Percentiles rank a stretch among this genome's conserved stretches.
These are phyloP conservation scores for Hypoxylon perforatum DNA, from an alignment of 495 filamentous ascomycete species.

Conservation along the genomic window DNA sequence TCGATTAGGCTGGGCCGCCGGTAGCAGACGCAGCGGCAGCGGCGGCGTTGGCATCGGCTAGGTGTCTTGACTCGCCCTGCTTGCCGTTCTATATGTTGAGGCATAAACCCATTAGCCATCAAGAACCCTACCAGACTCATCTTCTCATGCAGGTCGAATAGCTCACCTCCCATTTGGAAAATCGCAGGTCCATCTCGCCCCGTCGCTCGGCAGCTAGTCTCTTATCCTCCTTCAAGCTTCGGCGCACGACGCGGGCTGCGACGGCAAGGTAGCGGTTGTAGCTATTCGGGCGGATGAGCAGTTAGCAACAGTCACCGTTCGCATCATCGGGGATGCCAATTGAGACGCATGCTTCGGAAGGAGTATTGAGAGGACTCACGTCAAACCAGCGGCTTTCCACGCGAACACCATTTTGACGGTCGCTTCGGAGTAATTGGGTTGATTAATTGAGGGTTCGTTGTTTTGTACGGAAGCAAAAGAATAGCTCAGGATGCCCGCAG, in stretches of 20 bases:
- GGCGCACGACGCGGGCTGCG: constrained; percentile 81
- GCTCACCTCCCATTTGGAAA: constrained; percentile 97
- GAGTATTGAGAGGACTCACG: constrained; percentile 67
- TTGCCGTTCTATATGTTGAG: constrained; percentile 82
- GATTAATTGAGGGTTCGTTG: constrained; percentile 34
- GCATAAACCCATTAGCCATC: constrained; percentile 42
- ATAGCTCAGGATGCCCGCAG: constrained; percentile 19
- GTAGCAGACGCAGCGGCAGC: constrained; percentile 63
- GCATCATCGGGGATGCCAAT: constrained; percentile 18
- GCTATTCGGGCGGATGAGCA: constrained; percentile 55
- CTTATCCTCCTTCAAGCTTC: constrained; percentile 93
- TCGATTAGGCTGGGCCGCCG: constrained; percentile 37
- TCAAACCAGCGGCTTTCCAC: constrained; percentile 98
- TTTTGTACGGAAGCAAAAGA: constrained; percentile 42
- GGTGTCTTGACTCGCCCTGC: constrained; percentile 84
- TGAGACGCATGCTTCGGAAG: constrained; percentile 12
- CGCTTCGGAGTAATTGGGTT: constrained; percentile 46
- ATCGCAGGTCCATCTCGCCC: constrained; percentile 88
- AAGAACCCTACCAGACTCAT: neutral
- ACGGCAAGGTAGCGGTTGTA: constrained; percentile 88
- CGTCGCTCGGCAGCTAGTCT: constrained; percentile 87
- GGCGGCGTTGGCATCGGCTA: constrained; percentile 77
- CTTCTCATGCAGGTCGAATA: constrained; percentile 1
- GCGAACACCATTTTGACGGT: constrained; percentile 91
- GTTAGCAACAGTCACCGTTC: constrained; percentile 36